phyloP scores from a whole-genome alignment of 2,329 filamentous ascomycete genomes.

The Fusarium abutilonis region DNA sequence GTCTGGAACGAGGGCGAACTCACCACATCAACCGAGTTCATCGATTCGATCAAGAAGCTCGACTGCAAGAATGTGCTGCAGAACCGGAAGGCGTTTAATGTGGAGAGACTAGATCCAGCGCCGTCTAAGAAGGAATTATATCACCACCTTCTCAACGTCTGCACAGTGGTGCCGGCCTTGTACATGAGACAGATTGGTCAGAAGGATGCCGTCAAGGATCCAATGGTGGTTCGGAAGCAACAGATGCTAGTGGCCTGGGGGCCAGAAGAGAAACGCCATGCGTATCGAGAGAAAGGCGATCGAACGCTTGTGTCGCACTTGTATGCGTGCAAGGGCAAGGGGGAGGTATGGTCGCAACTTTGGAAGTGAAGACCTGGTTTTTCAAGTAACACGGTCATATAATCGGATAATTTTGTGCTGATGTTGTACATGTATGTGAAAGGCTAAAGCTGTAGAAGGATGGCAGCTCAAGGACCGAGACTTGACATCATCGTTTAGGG shows the following conservation, averaged over 20 bases:
- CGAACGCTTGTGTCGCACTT: slow-evolving; percentile 47
- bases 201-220: slow-evolving; percentile 48
- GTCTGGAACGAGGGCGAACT: slow-evolving; percentile 40
- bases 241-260: slow-evolving; percentile 54
- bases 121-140: slow-evolving; percentile 48
- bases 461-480: too few relatives aligned
- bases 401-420: too few relatives aligned
- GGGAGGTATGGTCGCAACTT: slow-evolving; percentile 30
- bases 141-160: slow-evolving; percentile 48
- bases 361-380: slow-evolving; percentile 11
- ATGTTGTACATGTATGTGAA: too few relatives aligned
- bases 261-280: slow-evolving; percentile 46
- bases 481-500: too few relatives aligned
- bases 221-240: slow-evolving; percentile 51
- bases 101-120: slow-evolving; percentile 47
- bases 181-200: slow-evolving; percentile 52
- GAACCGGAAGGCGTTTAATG: slow-evolving; percentile 50
- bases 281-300: slow-evolving; percentile 44
- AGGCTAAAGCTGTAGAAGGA: too few relatives aligned
- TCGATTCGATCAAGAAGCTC: slow-evolving; percentile 46
- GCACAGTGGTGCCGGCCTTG: slow-evolving; percentile 50
- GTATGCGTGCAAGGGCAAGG: slow-evolving; percentile 36
- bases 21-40: slow-evolving; percentile 46
- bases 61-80: slow-evolving; percentile 52
- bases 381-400: too few relatives aligned